phyloP scores from a whole-genome alignment of 2,329 filamentous ascomycete genomes.

The Alternaria sp. region DNA sequence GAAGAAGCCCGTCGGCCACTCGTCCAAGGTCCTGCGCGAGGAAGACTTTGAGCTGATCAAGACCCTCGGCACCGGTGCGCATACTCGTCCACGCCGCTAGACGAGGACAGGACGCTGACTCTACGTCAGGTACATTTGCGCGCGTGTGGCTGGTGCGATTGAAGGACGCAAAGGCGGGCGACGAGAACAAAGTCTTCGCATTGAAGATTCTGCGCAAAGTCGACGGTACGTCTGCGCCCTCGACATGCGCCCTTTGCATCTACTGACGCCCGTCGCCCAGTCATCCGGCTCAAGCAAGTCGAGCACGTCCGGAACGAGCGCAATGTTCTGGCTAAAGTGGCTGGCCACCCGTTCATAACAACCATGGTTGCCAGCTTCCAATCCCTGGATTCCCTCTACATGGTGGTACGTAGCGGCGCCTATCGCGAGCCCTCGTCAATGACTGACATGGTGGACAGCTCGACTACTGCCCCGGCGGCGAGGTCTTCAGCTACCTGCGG shows the following conservation, averaged over 20 bases:
- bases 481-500: slow-evolving; percentile 83
- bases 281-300: slow-evolving; percentile 84
- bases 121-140: slow-evolving; percentile 72
- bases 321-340: slow-evolving; percentile 75
- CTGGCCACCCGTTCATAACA: slow-evolving; percentile 84
- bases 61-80: slow-evolving; percentile 75
- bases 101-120: slow-evolving; percentile 25
- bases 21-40: slow-evolving; percentile 53
- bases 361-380: slow-evolving; percentile 79
- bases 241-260: slow-evolving; percentile 7
- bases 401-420: slow-evolving; percentile 61
- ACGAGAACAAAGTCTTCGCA: slow-evolving; percentile 73
- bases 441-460: slow-evolving; percentile 54
- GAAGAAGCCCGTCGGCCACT: slow-evolving; percentile 56
- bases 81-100: background rate
- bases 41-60: slow-evolving; percentile 75
- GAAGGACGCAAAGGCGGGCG: slow-evolving; percentile 57
- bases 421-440: background rate
- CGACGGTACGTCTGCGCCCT: slow-evolving; percentile 50
- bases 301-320: slow-evolving; percentile 87
- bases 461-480: slow-evolving; percentile 82
- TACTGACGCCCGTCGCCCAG: slow-evolving; percentile 48
- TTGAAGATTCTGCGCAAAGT: slow-evolving; percentile 76
- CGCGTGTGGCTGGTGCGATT: slow-evolving; percentile 79
- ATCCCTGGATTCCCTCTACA: slow-evolving; percentile 78